Base-by-base conservation (phyloP, 169 alveolate genomes). In the Plasmodium ovale region DNA sequence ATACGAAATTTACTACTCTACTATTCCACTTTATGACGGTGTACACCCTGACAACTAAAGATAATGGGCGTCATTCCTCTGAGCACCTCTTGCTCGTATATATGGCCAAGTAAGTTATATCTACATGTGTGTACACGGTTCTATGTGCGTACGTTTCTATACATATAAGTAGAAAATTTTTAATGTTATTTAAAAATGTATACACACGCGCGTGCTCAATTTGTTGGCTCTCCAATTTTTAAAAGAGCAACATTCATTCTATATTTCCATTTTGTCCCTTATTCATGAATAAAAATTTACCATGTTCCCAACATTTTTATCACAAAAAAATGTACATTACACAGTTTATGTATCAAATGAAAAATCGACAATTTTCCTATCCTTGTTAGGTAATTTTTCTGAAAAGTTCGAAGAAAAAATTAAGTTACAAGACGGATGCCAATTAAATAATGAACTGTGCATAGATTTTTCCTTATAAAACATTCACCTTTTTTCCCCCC, bases 21-120 rank as follows among this genome's bases (percentile, higher is more conserved):
- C 14, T 51, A 51, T 51, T 51, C 5, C 6, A n/a, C 6, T n/a
- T 51, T 14, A 6, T 51, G 25, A n/a, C n/a, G n/a, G n/a, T n/a
- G n/a, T n/a, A n/a, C n/a, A n/a, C n/a, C n/a, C n/a, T 23, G 25
- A 68, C 21, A 7, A 25, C 29, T 21, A 29, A 60, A 74, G 88
- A 62, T 74, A 59, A 74, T 74, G 88, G 88, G 88, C 4, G 88
- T 74, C 35, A 74, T 74, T 27, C 88, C 88, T 74, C 1, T 25
- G 47, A 47, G 42, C 62, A 74, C 71, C 4, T 23, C 65, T 23
- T 59, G 88, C 23, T 39, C 56, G 35, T 16, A 74, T 39, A 74
- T 74, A 21, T 74, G 68, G 60, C 88, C 88, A 35, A 74, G 88
- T 74, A 74, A 65, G 19, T 35, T 4, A 72, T 37, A 65, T 16